Base-by-base conservation (phyloP, 208 protist genomes). In the Leishmania martiniquensis region DNA sequence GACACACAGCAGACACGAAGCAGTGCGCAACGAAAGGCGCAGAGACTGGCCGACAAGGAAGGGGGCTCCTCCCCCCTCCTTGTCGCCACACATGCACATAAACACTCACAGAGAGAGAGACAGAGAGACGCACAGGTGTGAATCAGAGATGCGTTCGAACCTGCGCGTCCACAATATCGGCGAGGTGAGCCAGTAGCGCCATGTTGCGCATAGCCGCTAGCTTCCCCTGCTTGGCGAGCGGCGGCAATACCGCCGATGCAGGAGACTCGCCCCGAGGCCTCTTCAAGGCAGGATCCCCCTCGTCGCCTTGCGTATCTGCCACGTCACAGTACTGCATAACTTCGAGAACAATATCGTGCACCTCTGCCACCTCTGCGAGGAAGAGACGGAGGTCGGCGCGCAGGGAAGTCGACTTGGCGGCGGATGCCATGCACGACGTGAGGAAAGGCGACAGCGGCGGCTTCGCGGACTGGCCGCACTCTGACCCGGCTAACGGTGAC, bases 321-420 rank as follows among this genome's bases (percentile, higher is more conserved):
- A 49, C 39, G 10, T 29, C 39, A 25, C 49, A 72, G 47, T 29
- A 72, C 44, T 17, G 44, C 47, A 42, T 57, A 51, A 78, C 79
- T n/a, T 70, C 60, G 22, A 80, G n/a, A 34, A 75, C 71, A 34
- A 54, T 62, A 13, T 55, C 51, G 54, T 42, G 71, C 55, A 75
- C 55, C 70, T 86, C 83, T 32, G 72, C 66, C 12, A 86, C 47
- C 47, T 86, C 83, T 22, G 77, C 83, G 10, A 86, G 45, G 45
- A 83, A 39, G 52, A 83, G 78, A 20, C 83, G 83, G 22, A 83
- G 42, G 42, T 54, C 57, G 15, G 74, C 78, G 20, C 83, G 77
- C 54, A 75, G n/a, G 32, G 71, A 4, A 10, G 37, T 29, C 2
- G 49, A 66, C 39, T 32, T 45, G 55, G 34, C 71, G 7, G 71